phyloP scores from a whole-genome alignment of 164 flowering plant genomes.

The Pachysandra terminalis region DNA sequence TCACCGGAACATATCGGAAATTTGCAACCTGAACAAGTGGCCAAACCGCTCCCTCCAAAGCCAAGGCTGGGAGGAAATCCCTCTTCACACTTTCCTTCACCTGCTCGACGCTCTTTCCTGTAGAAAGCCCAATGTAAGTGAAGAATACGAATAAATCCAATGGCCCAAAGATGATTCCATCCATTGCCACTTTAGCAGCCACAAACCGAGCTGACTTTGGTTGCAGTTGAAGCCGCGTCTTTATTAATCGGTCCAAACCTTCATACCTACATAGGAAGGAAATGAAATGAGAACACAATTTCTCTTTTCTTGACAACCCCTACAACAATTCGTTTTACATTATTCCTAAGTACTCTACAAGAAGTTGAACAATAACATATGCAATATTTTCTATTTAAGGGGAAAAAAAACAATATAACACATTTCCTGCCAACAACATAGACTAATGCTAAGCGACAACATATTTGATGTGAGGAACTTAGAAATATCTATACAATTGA shows the following conservation, averaged over 20 bases:
- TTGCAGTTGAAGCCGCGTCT: constrained; percentile 34
- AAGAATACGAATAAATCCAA: constrained; percentile 72
- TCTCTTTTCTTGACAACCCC: background rate
- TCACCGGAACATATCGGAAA: constrained; percentile 74
- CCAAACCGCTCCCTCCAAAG: constrained; percentile 81
- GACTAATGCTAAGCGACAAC: no score
- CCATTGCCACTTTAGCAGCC: constrained; percentile 71
- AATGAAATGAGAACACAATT: background rate
- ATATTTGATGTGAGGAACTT: no score
- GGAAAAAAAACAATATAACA: no score
- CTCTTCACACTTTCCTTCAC: constrained; percentile 87
- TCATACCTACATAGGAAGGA: constrained; percentile 64
- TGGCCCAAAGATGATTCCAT: constrained; percentile 79
- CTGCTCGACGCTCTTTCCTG: constrained; percentile 64
- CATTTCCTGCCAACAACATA: no score
- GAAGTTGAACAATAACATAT: no score
- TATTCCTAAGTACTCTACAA: no score
- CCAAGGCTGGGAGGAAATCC: constrained; percentile 75
- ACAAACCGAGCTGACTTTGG: constrained; percentile 74
- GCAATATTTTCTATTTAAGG: no score
- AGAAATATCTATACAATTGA: no score
- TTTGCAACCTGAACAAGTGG: constrained; percentile 77
- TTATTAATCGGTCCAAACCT: constrained; percentile 68
- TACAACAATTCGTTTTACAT: no score
- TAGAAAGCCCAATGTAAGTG: constrained; percentile 77